These are phyloP conservation scores for Penicillium soppii DNA, from an alignment of 495 filamentous ascomycete genomes.

Conservation along the genomic window DNA sequence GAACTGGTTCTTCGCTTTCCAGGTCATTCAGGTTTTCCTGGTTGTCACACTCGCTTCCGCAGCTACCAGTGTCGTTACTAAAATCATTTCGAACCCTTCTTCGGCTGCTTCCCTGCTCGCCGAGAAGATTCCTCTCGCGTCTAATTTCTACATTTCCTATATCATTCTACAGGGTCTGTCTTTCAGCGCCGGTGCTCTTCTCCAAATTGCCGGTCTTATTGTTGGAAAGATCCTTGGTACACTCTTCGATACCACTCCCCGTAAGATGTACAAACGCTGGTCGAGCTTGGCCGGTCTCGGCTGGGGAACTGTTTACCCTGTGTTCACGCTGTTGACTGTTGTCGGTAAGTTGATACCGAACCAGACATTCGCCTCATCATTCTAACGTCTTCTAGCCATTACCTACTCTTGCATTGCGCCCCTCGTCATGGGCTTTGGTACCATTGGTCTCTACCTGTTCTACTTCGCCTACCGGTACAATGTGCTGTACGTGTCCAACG, in stretches of 20 bases:
- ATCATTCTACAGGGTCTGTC: conserved; percentile 91
- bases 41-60: conserved; percentile 79
- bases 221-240: conserved; percentile 76
- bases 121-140: conserved; percentile 70
- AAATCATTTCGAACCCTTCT: conserved; percentile 64
- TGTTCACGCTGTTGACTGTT: conserved; percentile 80
- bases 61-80: conserved; percentile 50
- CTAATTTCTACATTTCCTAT: conserved; percentile 95
- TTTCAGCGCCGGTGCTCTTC: conserved; percentile 71
- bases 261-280: conserved; percentile 72
- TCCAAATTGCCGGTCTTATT: conserved; percentile 76
- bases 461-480: conserved; percentile 97
- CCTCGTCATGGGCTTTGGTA: conserved; percentile 82
- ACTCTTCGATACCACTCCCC: conserved; percentile 68
- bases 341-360: conserved; percentile 51
- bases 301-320: conserved; percentile 88
- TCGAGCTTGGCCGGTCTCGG: conserved; percentile 60
- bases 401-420: conserved; percentile 91
- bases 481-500: conserved; percentile 85
- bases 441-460: conserved; percentile 79
- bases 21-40: conserved; percentile 93
- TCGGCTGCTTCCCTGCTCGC: conserved; percentile 66
- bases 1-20: conserved; percentile 92
- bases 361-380: not conserved
- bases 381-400: conserved; percentile 53